Evolutionary conservation across 2,329 filamentous ascomycete genomes (phyloP), one percentile per base, ranked within the genome.

Genomic region (Fusarium sp.): DNA sequence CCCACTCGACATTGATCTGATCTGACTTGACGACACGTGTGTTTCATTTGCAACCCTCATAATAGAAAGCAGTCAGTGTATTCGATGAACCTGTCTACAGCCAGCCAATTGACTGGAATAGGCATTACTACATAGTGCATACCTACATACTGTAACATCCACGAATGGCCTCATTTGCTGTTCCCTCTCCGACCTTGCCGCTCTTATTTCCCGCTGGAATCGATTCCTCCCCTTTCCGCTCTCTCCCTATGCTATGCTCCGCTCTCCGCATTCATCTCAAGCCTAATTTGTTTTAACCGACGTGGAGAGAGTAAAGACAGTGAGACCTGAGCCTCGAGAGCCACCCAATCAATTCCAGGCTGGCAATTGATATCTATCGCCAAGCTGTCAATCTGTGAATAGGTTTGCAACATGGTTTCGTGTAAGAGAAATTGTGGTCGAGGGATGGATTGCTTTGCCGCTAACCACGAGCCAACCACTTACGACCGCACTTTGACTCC

Each of bases 351-450:
- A 73, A 43, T 46, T 54, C 43, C 47, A 59, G 68, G 56, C 68
- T 18, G 32, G 45, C 34, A 23, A 55, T 68, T 69, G 68, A 71
- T 69, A 61, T 74, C 64, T 72, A 68, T 75, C 72, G 66, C 68
- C 63, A 43, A 63, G 51, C 63, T 71, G 70, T 72, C 57, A 60
- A 61, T 70, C 67, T 71, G 55, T 66, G 67, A 73, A 72, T 68
- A 47, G 73, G 73, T 76, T 78, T 78, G 77, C 77, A 77, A 78
- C 74, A 75, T 74, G 69, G 66, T 76, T 66, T 79, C 72, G 75
- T 78, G 77, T 78, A 79, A 80, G 75, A 79, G 78, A 79, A 80
- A 78, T 74, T 51, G 69, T 63, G 57, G 58, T 57, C 56, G 27
- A 66, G 63, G 50, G 66, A 64, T 65, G 47, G 30, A 66, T 40